Base-by-base conservation (phyloP, 2,329 filamentous ascomycete species). In the Colletotrichum agaves region DNA sequence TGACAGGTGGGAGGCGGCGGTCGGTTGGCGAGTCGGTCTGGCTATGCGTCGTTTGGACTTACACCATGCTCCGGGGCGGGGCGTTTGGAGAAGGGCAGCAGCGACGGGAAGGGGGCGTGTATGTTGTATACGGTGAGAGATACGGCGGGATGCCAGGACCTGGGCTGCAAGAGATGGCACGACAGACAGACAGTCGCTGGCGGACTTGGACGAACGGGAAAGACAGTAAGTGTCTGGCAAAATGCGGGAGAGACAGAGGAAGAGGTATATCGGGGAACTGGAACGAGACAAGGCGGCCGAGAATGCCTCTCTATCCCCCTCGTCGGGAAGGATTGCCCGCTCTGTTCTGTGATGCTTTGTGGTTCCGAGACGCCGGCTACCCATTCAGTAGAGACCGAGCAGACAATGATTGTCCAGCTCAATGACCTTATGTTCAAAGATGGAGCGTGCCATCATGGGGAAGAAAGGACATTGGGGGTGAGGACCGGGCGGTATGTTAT, bases 341-440 rank as follows among this genome's bases (percentile, higher is more conserved):
- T 62, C 58, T 43, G 39, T 52, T 44, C 50, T 61, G 58, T 66
- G 56, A 37, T 27, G 35, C 56, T 60, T 68, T 64, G 61, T 61
- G 46, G 46, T 63, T 43, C 57, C 55, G 37, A 64, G 61, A 52
- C 39, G 37, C 41, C 23, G 61, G 55, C 53, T 57, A 47, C 46
- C 47, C 31, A 47, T 67, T 62, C 55, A 67, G 60, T 63, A 65
- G 53, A 41, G 31, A 17, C 35, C 46, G 44, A 49, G 46, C 61
- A 61, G 67, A 72, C 71, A 73, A 73, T 72, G 71, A 60, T 61
- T 19, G 27, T 65, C 52, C 61, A 56, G 41, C 46, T 72, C 61
- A 70, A 72, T 73, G 71, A 69, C 58, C 49, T 72, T 72, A 68
- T 71, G 63, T 60, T 61, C 56, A 63, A 66, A 60, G 53, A 44